These are phyloP conservation scores for Cucurbita ficifolia DNA, from an alignment of 306 rosid genomes.

Conservation along the genomic window DNA sequence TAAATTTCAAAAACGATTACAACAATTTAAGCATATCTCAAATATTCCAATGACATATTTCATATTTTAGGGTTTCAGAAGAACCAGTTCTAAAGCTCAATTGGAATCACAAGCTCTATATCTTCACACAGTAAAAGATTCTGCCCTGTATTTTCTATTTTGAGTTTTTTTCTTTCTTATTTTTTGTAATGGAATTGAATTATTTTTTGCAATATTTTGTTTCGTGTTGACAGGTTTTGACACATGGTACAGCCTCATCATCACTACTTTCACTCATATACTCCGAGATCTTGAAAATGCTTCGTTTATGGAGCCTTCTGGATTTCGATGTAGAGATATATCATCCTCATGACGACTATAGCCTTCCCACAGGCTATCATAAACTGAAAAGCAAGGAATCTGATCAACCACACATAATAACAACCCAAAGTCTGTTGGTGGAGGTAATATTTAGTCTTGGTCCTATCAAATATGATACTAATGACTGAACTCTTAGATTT, in stretches of 20 bases:
- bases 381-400: constrained; percentile 83
- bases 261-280: constrained; percentile 71
- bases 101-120: constrained; percentile 51
- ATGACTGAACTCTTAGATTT: neutral
- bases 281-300: constrained; percentile 81
- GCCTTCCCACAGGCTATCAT: constrained; percentile 71
- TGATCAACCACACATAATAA: constrained; percentile 72
- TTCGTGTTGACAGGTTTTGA: constrained; percentile 47
- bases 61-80: constrained; percentile 54
- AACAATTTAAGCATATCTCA: neutral
- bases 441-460: constrained; percentile 32
- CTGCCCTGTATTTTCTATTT: constrained; percentile 2
- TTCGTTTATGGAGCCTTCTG: constrained; percentile 83
- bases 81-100: constrained; percentile 28
- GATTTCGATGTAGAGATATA: constrained; percentile 85
- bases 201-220: neutral
- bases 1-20: neutral
- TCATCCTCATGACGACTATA: constrained; percentile 50
- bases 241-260: constrained; percentile 72
- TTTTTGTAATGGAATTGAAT: neutral
- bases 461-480: neutral
- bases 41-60: constrained; percentile 7
- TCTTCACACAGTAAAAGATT: constrained; percentile 60
- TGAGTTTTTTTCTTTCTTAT: neutral
- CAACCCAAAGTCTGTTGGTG: constrained; percentile 55